phyloP scores from a whole-genome alignment of 345 rosid species.

The Citrus inodora region DNA sequence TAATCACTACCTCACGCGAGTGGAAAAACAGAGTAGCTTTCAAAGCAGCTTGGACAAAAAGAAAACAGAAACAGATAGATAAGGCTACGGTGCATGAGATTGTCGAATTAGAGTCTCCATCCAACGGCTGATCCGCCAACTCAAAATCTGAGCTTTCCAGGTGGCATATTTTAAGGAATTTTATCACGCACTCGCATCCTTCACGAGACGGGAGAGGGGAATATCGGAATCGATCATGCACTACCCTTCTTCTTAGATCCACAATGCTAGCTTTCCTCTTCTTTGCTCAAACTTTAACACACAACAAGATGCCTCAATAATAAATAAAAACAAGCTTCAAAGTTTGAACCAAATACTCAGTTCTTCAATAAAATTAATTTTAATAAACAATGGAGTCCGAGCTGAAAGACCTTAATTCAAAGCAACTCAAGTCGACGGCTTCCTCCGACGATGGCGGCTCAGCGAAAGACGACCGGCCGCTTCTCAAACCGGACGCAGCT shows the following conservation, averaged over 20 bases:
- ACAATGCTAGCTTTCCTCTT: slow-evolving; percentile 6
- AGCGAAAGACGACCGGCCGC: slow-evolving; percentile 73
- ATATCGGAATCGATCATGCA: background rate
- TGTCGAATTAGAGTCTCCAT: background rate
- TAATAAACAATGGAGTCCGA: slow-evolving; percentile 50
- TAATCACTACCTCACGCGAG: no score
- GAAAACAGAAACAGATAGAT: background rate
- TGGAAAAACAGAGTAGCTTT: background rate
- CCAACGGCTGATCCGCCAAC: slow-evolving; percentile 6
- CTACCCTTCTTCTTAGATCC: slow-evolving; percentile 13
- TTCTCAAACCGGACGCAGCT: slow-evolving; percentile 56
- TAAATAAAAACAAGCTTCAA: background rate
- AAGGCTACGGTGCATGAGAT: background rate
- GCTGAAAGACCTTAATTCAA: slow-evolving; percentile 50
- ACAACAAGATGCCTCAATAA: background rate
- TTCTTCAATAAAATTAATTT: no score
- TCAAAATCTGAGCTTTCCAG: background rate
- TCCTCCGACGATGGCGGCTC: slow-evolving; percentile 29
- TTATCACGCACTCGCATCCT: background rate
- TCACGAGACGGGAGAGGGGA: background rate
- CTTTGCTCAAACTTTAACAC: background rate
- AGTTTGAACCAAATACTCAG: background rate
- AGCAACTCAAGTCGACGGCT: slow-evolving; percentile 21
- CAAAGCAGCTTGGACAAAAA: background rate
- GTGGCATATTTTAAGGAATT: background rate